phyloP scores from a whole-genome alignment of 257 asterid genomes.

The Dorcoceras hygrometricum region DNA sequence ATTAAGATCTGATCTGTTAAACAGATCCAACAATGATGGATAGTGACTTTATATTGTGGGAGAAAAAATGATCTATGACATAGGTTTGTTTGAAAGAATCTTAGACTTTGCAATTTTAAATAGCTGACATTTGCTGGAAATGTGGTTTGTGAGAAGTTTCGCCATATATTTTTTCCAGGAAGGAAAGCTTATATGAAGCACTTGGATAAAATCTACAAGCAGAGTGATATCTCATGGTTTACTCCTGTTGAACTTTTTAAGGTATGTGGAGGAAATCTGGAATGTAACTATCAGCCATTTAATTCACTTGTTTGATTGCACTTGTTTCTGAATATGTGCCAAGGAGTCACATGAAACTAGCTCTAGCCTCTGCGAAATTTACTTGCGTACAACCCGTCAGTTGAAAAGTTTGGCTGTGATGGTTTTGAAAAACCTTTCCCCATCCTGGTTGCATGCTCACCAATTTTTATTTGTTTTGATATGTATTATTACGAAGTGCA shows the following conservation, averaged over 20 bases:
- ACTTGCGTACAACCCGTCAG: slow-evolving; percentile 5
- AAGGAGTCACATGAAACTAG: slow-evolving; percentile 6
- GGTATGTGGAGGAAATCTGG: slow-evolving; percentile 40
- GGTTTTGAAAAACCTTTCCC: slow-evolving; percentile 7
- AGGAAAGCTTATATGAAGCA: slow-evolving; percentile 76
- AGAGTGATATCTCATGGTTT: slow-evolving; percentile 90
- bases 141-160: slow-evolving; percentile 15
- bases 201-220: slow-evolving; percentile 84
- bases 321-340: slow-evolving; percentile 14
- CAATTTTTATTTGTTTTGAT: slow-evolving; percentile 3
- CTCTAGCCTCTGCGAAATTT: not conserved
- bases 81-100: slow-evolving; percentile 1
- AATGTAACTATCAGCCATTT: slow-evolving; percentile 5
- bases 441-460: not conserved
- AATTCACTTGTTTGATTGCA: slow-evolving; percentile 16
- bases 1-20: too few relatives aligned
- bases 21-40: too few relatives aligned
- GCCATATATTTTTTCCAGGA: slow-evolving; percentile 44
- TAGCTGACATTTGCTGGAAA: slow-evolving; percentile 3
- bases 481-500: not conserved
- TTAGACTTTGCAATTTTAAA: not conserved
- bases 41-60: too few relatives aligned
- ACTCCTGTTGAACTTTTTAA: slow-evolving; percentile 98
- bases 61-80: too few relatives aligned
- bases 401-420: slow-evolving; percentile 14